Evolutionary conservation across 345 rosid species (phyloP).

Genomic region (Eucalyptus erythrocorys): DNA sequence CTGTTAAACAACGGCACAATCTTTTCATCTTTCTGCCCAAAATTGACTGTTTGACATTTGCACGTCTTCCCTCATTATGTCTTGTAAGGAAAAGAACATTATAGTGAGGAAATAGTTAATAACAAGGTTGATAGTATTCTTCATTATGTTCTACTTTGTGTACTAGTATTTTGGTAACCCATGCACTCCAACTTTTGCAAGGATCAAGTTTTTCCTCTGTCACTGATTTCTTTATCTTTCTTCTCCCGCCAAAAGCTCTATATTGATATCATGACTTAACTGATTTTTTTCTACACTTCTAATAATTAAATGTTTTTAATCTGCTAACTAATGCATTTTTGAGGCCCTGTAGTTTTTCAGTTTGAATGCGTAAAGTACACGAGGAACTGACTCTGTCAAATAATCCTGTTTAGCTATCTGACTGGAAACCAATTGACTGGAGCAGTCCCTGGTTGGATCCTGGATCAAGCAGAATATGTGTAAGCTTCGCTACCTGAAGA

Average conservation of each 20-base stretch:
- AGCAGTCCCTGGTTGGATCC: constrained; percentile 12
- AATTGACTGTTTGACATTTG: neutral
- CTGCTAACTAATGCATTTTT: neutral
- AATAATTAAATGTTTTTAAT: neutral
- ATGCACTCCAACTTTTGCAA: neutral
- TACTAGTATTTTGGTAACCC: neutral
- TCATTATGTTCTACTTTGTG: neutral
- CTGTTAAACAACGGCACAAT: neutral
- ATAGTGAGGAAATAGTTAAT: too few relatives aligned
- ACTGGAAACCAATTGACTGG: constrained; percentile 27
- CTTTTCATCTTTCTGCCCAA: neutral
- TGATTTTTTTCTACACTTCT: too few relatives aligned
- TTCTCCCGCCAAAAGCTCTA: neutral
- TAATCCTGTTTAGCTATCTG: constrained; percentile 3
- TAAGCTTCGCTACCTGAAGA: neutral
- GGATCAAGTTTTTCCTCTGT: neutral
- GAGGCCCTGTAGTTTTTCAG: neutral
- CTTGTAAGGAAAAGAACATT: too few relatives aligned
- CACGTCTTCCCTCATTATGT: neutral
- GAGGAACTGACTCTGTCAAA: neutral
- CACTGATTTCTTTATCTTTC: neutral
- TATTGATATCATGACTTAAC: neutral
- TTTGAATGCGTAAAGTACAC: neutral
- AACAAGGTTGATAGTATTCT: neutral
- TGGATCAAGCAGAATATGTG: neutral